Evolutionary conservation across 2,329 filamentous ascomycete species (phyloP), one percentile per base, ranked within the genome.

Genomic region (Tolypocladium tropicale): DNA sequence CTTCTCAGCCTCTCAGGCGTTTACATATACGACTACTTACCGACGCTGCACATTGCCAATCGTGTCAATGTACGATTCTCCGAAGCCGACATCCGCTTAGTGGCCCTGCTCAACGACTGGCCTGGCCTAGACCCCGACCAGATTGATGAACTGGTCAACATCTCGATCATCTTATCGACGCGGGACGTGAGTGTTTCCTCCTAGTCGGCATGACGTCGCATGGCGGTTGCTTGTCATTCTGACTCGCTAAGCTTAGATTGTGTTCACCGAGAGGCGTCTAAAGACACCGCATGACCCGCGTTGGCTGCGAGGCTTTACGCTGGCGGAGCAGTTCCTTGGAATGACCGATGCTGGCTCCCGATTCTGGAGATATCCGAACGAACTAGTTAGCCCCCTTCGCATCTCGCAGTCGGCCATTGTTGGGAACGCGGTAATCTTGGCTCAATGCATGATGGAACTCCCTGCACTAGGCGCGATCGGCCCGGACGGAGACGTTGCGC

Each of bases 1-100:
- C 72, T 75, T n/a, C 69, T 72, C 41, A 71, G 71, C 30, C 63
- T 75, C 3, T 70, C 72, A 3, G 72, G 71, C 2, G 67, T 73
- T 0, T 75, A 75, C 36, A 70, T 75, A 6, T 72, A 73, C 55
- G 72, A 75, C 55, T 75, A 74, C 41, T 55, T 67, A 12, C 71
- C 71, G 0, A 61, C 66, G 32, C 64, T 68, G 6, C 59, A 57
- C 6, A 62, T 74, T 11, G 63, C 65, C 18, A 60, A 60, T 14
- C 63, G 67, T 14, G 68, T 73, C 53, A 73, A 73, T 41, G 54
- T 65, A 18, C 64, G 64, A n/a, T 73, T 72, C 55, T 43, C 50
- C 11, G 54, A 59, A 25, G 69, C 70, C 5, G 69, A 72, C 39
- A 32, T 55, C 2, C 67, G 70, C 3, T 63, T 72, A 30, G 64